Base-by-base conservation (phyloP, 2,329 filamentous ascomycete species). In the Fusarium foetens region DNA sequence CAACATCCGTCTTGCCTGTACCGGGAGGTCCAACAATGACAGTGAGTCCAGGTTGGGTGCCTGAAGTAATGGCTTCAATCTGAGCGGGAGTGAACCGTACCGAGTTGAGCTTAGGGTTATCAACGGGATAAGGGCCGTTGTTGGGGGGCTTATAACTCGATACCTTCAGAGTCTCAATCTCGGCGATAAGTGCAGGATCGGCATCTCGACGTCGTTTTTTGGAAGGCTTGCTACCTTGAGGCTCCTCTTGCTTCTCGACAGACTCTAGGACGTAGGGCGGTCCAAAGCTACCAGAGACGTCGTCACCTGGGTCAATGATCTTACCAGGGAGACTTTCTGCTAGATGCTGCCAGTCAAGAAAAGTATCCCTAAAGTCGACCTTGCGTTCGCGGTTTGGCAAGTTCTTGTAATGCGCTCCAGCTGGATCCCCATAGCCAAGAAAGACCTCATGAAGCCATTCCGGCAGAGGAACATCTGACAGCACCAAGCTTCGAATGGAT, bases 1-100 rank as follows among this genome's bases (percentile, higher is more conserved):
- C 95, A 58, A 99, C 96, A 82, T 99, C 96, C n/a, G 96, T 99
- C 85, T 99, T 99, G 70, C 97, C 96, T 11, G 96, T 99, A 60
- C 96, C 96, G 12, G 96, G 96, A 59, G 96, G 96, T 2, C 96
- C 96, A 70, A 99, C 94, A 75, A 99, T 92, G 52, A 99, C 89
- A 2, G 95, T 98, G 57, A 99, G 86, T 25, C 97, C 96, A 39
- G 96, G 95, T 77, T 99, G 97, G 11, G 94, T 95, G 25, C 96
- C 96, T 43, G 95, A 98, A 67, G 93, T 91, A 77, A 99, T 96
- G 31, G 96, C 96, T 80, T 98, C 93, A 33, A 97, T 89, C 81
- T 98, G 96, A 41, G 93, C 90, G 38, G 95, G 90, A 8, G 96
- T 99, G 79, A 98, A 99, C 35, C 94, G 93, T 55, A 98, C 89